phyloP scores from a whole-genome alignment of 371 early-diverging fungal genomes.

The Zancudomyces culisetae region DNA sequence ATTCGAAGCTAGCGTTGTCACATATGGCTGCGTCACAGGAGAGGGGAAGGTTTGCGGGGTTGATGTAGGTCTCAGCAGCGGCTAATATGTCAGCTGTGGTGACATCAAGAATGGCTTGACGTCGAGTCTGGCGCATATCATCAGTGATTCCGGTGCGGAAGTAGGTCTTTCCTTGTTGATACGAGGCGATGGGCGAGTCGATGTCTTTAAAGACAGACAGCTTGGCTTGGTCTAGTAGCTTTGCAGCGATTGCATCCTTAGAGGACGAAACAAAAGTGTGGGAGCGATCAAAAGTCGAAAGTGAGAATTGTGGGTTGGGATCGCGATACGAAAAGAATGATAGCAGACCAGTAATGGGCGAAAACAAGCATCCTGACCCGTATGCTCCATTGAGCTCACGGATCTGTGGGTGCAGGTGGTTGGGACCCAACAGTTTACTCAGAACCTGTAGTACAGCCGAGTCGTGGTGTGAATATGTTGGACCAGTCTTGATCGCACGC shows the following conservation, averaged over 20 bases:
- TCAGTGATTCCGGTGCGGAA: constrained; percentile 61
- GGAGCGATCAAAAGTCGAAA: constrained; percentile 42
- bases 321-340: constrained; percentile 88
- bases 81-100: constrained; percentile 46
- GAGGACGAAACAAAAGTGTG: constrained; percentile 40
- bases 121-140: constrained; percentile 66
- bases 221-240: constrained; percentile 80
- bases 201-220: constrained; percentile 66
- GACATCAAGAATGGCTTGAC: constrained; percentile 51
- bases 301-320: constrained; percentile 54
- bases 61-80: constrained; percentile 48
- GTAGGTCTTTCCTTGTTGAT: constrained; percentile 63
- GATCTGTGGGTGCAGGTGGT: constrained; percentile 79
- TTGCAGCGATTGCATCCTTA: constrained; percentile 12
- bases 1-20: constrained; percentile 2
- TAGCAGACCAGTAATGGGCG: constrained; percentile 53
- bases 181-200: constrained; percentile 67
- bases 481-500: constrained; percentile 47
- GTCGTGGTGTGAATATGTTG: constrained; percentile 67
- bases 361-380: constrained; percentile 70
- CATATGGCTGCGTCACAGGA: constrained; percentile 22
- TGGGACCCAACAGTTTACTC: constrained; percentile 58
- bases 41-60: not conserved
- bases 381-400: constrained; percentile 95
- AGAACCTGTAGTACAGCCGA: constrained; percentile 57